phyloP scores from a whole-genome alignment of 2,329 filamentous ascomycete species.

The Fusarium kyushuense region DNA sequence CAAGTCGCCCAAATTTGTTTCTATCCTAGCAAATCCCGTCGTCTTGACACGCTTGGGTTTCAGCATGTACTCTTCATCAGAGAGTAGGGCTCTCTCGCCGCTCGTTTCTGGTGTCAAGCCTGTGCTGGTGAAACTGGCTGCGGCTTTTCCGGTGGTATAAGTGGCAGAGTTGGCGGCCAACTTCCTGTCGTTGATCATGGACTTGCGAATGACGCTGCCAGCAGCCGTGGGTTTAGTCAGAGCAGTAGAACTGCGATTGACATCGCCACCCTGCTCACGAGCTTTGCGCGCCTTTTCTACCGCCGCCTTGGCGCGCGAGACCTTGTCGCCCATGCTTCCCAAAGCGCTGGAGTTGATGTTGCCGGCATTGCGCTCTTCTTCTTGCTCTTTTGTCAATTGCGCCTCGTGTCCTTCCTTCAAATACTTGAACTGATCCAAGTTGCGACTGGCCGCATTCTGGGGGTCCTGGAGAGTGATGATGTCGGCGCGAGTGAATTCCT shows the following conservation, averaged over 20 bases:
- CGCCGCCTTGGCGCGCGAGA: conserved; percentile 89
- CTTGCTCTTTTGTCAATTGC: conserved; percentile 75
- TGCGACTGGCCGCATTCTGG: conserved; percentile 84
- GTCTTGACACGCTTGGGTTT: conserved; percentile 88
- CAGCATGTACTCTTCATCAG: conserved; percentile 97
- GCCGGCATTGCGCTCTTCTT: conserved; percentile 72
- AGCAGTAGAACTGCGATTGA: conserved; percentile 65
- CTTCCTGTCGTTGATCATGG: conserved; percentile 66
- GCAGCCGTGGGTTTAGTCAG: conserved; percentile 53
- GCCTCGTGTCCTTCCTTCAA: conserved; percentile 83
- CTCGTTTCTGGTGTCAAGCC: conserved; percentile 93
- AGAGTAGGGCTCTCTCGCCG: conserved; percentile 84
- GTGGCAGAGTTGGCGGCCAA: conserved; percentile 85
- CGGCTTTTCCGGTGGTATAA: conserved; percentile 90
- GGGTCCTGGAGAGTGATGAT: conserved; percentile 98
- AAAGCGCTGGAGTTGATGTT: conserved; percentile 84
- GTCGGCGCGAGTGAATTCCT: conserved; percentile 87
- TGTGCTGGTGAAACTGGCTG: conserved; percentile 95
- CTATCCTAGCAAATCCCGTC: conserved; percentile 91
- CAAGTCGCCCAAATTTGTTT: conserved; percentile 85
- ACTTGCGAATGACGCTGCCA: conserved; percentile 48
- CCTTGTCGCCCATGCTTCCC: conserved; percentile 83
- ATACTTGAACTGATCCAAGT: conserved; percentile 90
- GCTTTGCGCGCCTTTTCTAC: conserved; percentile 90
- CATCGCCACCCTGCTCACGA: conserved; percentile 69